Base-by-base conservation (phyloP, 1,284 basidiomycete species). In the Heterobasidion irregulare region DNA sequence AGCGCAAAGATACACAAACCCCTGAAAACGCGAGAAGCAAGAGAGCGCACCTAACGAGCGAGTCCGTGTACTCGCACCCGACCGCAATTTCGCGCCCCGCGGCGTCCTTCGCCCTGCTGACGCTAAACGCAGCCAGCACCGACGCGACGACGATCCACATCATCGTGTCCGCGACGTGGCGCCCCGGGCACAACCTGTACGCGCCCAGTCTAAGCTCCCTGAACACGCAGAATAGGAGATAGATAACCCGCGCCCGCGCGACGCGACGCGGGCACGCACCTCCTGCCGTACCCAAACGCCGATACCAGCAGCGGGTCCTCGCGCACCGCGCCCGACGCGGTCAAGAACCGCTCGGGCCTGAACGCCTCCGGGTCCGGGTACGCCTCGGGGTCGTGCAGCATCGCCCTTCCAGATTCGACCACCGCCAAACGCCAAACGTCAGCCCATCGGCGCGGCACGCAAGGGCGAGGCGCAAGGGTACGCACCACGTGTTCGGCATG, bases 321-420 rank as follows among this genome's bases (percentile, higher is more conserved):
- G 34, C 59, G 50, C 10, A 60, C 52, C 12, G 38, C 52, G 2
- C 56, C 56, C n/a, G 57, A 41, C 6, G 54, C 33, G 15, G 59
- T 54, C 7, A 70, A 57, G 44, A 63, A 68, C 0, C 68, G 64
- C 26, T 66, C 62, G 0, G 66, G 68, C 0, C 54, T 56, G 58
- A 69, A 69, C 12, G 49, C 46, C 13, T 62, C 57, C 2, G 68
- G 66, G 18, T 67, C 54, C 8, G 61, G 56, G 52, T 67, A 70
- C n/a, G 57, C 36, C 10, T 59, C 58, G 2, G 65, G 63, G 41
- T 70, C 61, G 35, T 66, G 64, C n/a, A 63, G 50, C 12, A 69
- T 62, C 0, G 58, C 62, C 67, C 67, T 69, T 32, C 6, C 18
- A 9, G 10, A 13, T 18, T 12, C 9, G n/a, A 18, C 2, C 18